Evolutionary conservation across 2,329 filamentous ascomycete species (phyloP), one percentile per base, ranked within the genome.

Genomic region (Epichloe festucae): DNA sequence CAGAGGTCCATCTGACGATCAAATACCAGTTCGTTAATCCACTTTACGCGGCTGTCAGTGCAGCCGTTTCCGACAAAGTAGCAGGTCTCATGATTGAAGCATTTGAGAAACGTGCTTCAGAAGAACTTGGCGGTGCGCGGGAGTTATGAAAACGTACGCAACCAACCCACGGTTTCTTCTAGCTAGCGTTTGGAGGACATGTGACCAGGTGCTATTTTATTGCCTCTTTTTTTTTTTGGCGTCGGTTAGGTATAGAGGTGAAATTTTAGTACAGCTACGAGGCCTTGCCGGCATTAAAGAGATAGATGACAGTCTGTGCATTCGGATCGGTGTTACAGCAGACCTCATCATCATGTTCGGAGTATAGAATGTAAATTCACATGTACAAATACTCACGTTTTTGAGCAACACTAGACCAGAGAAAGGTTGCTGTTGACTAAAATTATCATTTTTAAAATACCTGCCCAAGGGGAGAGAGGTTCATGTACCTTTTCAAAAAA

Each of bases 21-120:
- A 78, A 83, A 56, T 96, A 90, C 65, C 80, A 84, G 66, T 96
- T 98, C 65, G 76, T 81, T 59, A 97, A 90, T 68, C 88, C 90
- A n/a, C 66, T 95, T 52, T 94, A 96, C 70, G 84, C 82, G 42
- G 81, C 86, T 19, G 73, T 96, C 63, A 93, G 90, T 65, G 77
- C 82, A 39, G 84, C 87, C 36, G 83, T 93, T 23, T 88, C 89
- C 57, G 85, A 88, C 35, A 89, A 87, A 69, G 82, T 96, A 56
- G 91, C 89, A 1, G 82, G 81, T 4, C 75, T 86, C 57, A 95
- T 98, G 89, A 86, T 97, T 57, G 83, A 87, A 66, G 91, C 93
- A 1, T 98, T 98, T 72, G 90, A 96, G 71, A 79, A 80, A 67
- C 77, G 87, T 62, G 89, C 93, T 5, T 73, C 73, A 63, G 72